Percentiles rank a stretch among this genome's conserved stretches.
These are phyloP conservation scores for Nidularia pulvinata DNA, from an alignment of 768 basidiomycete species.

Conservation along the genomic window DNA sequence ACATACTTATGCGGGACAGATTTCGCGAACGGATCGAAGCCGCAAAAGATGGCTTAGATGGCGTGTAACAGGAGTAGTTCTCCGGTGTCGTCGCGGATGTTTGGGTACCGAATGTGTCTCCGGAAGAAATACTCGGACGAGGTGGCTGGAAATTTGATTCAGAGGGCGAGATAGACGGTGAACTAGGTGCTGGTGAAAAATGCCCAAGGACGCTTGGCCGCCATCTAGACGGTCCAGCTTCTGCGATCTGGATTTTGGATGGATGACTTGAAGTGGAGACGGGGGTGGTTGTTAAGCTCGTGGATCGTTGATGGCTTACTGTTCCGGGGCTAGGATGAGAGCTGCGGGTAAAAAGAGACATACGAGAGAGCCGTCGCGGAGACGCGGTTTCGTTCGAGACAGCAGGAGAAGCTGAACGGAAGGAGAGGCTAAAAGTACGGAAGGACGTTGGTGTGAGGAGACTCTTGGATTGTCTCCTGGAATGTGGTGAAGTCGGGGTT, in stretches of 20 bases:
- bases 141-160: slow-evolving; percentile 40
- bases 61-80: slow-evolving; percentile 35
- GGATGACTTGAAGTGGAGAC: slow-evolving; percentile 11
- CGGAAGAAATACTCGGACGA: slow-evolving; percentile 38
- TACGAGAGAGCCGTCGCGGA: slow-evolving; percentile 33
- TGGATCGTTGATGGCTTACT: too few relatives aligned
- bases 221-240: slow-evolving; percentile 42
- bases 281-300: slow-evolving; percentile 17
- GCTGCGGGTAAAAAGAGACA: slow-evolving; percentile 42
- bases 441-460: slow-evolving; percentile 33
- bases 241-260: slow-evolving; percentile 9
- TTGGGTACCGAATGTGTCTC: slow-evolving; percentile 14
- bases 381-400: slow-evolving; percentile 26
- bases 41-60: slow-evolving; percentile 36
- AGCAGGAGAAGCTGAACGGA: slow-evolving; percentile 35
- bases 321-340: slow-evolving; percentile 33
- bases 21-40: slow-evolving; percentile 35
- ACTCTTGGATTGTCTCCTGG: slow-evolving; percentile 31
- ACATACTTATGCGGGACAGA: slow-evolving; percentile 25
- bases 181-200: slow-evolving; percentile 49
- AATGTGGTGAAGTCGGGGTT: slow-evolving; percentile 28
- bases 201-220: slow-evolving; percentile 68
- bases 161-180: slow-evolving; percentile 38
- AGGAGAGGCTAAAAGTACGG: slow-evolving; percentile 41
- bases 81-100: slow-evolving; percentile 49